Evolutionary conservation across 495 filamentous ascomycete genomes (phyloP).

Genomic region (Amorphotheca resinae): DNA sequence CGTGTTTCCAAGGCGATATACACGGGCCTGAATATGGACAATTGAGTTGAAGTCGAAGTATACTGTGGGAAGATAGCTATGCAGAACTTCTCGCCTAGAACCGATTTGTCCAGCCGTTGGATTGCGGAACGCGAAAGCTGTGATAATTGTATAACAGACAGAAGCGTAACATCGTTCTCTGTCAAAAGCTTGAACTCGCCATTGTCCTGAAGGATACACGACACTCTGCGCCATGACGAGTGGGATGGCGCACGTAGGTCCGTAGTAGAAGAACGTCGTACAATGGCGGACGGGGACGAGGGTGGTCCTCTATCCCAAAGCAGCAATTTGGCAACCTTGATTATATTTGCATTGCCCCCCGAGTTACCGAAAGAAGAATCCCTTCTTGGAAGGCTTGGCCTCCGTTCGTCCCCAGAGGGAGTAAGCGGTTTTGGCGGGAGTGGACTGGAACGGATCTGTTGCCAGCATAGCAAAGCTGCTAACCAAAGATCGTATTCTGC

Average conservation of each 20-base stretch:
- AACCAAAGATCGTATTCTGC: constrained; percentile 86
- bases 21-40: constrained; percentile 56
- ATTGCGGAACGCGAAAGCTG: constrained; percentile 81
- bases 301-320: constrained; percentile 66
- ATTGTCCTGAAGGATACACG: constrained; percentile 89
- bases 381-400: constrained; percentile 3
- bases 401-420: constrained; percentile 34
- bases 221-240: constrained; percentile 67
- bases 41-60: constrained; percentile 46
- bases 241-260: constrained; percentile 32
- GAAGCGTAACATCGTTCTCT: constrained; percentile 64
- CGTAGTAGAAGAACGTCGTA: constrained; percentile 21
- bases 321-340: constrained; percentile 92
- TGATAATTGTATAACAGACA: constrained; percentile 77
- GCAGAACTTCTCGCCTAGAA: constrained; percentile 87
- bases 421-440: constrained; percentile 28
- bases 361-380: constrained; percentile 28
- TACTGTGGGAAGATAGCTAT: constrained; percentile 85
- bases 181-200: constrained; percentile 85
- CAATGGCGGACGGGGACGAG: constrained; percentile 39
- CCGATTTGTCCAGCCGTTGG: constrained; percentile 80
- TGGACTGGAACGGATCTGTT: constrained; percentile 55
- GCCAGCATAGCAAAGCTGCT: constrained; percentile 88
- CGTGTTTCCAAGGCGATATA: constrained; percentile 82
- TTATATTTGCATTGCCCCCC: constrained; percentile 63